phyloP scores from a whole-genome alignment of 306 rosid species.

The Spatholobus suberectus region DNA sequence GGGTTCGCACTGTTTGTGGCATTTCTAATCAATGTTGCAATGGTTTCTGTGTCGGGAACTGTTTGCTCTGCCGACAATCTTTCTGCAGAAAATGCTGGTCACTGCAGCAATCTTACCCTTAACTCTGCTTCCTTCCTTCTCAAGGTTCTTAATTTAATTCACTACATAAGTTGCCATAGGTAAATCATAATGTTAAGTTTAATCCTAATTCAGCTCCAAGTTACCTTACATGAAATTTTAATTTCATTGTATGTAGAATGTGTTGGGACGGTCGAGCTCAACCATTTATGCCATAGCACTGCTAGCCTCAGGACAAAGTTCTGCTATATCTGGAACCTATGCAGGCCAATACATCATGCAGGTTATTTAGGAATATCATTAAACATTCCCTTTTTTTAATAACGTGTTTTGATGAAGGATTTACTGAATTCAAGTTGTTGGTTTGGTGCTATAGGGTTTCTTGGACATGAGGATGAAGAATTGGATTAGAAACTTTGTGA shows the following conservation, averaged over 20 bases:
- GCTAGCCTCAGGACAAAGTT: conserved; percentile 95
- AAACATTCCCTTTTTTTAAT: background rate
- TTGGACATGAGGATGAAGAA: conserved; percentile 82
- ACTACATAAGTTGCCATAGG: background rate
- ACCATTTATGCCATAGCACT: conserved; percentile 80
- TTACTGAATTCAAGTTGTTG: conserved; percentile 25
- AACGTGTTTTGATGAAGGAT: background rate
- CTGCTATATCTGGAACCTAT: conserved; percentile 92
- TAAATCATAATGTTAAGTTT: background rate
- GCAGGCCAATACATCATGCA: conserved; percentile 92
- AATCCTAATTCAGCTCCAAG: background rate
- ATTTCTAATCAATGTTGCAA: conserved; percentile 77
- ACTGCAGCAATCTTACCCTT: conserved; percentile 69
- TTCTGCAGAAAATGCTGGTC: conserved; percentile 32
- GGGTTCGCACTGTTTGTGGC: conserved; percentile 82
- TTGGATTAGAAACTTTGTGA: conserved; percentile 78
- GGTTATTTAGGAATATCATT: conserved; percentile 51
- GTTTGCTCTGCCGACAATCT: conserved; percentile 58
- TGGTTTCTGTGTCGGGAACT: conserved; percentile 75
- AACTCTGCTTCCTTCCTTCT: conserved; percentile 86
- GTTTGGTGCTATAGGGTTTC: conserved; percentile 66
- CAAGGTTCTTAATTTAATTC: conserved; percentile 55
- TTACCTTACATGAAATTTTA: background rate
- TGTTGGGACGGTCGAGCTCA: conserved; percentile 83
- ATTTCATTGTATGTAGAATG: conserved; percentile 55